Evolutionary conservation across 1,284 basidiomycete species (phyloP), one percentile per base, ranked within the genome.

Genomic region (Microbotryomycetes sp.): DNA sequence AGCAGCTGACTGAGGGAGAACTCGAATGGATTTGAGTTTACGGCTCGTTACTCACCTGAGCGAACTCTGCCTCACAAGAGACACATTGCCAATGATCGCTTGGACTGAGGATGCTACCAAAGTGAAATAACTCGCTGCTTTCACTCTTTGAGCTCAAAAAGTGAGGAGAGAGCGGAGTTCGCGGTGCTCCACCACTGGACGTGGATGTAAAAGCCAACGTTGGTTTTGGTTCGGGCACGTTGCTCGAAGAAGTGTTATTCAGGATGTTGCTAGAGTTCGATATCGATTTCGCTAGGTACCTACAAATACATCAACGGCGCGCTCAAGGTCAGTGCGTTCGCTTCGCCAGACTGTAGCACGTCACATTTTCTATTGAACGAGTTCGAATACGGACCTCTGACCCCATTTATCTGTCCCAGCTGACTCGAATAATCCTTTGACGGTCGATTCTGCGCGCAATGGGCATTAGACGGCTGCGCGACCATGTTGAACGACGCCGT

Each of bases 31-130:
- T n/a, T 56, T 19, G 28, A 22, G 5, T 62, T 31, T 9, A 14
- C 23, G 23, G 0, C 23, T 49, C 28, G 47, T 23, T 22, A 49
- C 47, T 22, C 23, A 60, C 67, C 55, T 65, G 64, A n/a, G 30
- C 31, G 42, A 68, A 68, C 30, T 53, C 30, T 1, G 15, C n/a
- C 4, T 42, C 3, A 45, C 67, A 68, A 2, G 54, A 53, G 3
- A 47, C 62, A 16, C 67, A 68, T 9, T 51, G 36, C 67, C 62
- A 64, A 16, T 64, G 58, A 16, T 66, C 64, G n/a, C 56, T 53
- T 0, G 62, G 62, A 26, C 60, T 62, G 23, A 68, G 23, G 0
- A 68, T 63, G 22, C 54, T 54, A 4, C 66, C 66, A 22, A 68
- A 68, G 42, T 56, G 54, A 9, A 42, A 54, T 1, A 65, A 59